Conservation (phyloP, 179 eudicot species). For the Beta corolliflora region DNA sequence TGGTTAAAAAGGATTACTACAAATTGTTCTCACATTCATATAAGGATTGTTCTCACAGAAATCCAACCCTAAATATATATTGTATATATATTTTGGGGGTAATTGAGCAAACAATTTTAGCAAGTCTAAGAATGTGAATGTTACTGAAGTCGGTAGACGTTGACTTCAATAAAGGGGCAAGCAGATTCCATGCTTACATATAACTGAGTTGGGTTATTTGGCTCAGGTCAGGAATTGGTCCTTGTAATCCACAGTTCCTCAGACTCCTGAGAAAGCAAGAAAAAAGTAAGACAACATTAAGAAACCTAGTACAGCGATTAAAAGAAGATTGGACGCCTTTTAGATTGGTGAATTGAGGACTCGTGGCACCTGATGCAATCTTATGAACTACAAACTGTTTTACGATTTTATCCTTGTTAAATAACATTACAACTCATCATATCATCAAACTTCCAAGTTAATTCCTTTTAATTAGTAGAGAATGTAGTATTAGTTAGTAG, state of each 20-base stretch:
- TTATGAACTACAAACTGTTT: background rate
- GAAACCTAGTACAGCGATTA: background rate
- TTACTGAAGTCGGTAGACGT: background rate
- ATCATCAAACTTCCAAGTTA: background rate
- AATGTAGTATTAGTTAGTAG: background rate
- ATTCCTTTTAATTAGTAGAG: background rate
- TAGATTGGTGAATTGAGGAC: background rate
- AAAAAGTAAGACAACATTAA: background rate
- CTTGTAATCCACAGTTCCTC: slow-evolving; percentile 74
- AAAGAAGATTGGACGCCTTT: background rate
- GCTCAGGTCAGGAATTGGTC: slow-evolving; percentile 76
- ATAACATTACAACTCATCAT: background rate
- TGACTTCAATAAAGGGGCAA: background rate
- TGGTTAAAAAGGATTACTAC: no score
- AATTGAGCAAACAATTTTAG: background rate
- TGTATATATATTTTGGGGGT: no score
- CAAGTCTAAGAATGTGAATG: background rate
- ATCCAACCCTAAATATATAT: no score
- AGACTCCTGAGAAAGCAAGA: slow-evolving; percentile 58
- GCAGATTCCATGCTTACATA: slow-evolving; percentile 49
- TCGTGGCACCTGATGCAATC: background rate
- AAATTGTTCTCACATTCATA: no score
- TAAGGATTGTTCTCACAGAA: no score
- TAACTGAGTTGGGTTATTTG: slow-evolving; percentile 60
- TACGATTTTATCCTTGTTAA: background rate